Evolutionary conservation across 1,139 yeast genomes (phyloP), one percentile per base, ranked within the genome.

Genomic region (Zygosaccharomyces sapae): DNA sequence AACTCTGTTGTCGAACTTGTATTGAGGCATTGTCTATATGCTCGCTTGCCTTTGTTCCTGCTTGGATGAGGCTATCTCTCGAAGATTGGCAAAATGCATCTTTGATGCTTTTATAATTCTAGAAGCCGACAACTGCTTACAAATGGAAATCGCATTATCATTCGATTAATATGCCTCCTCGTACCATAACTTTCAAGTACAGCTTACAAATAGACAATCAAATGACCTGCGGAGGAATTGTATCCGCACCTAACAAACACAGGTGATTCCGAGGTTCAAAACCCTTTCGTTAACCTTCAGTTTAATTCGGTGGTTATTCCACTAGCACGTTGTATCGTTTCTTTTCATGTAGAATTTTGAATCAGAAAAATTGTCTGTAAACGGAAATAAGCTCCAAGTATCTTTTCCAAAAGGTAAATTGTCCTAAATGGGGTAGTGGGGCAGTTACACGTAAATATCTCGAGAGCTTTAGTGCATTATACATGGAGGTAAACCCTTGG

Each of bases 1-100:
- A 44, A 57, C 34, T 38, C 34, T 38, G 27, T 27, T 33, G n/a
- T 30, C 33, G 18, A 38, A 38, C 24, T 38, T 38, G 27, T 38
- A 38, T 9, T 30, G 41, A 19, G 22, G 22, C 34, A 35, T 12
- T 38, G 29, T 22, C 6, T 35, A 35, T 7, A 1, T 5, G 22
- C 5, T 20, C 5, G 22, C 5, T 20, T 20, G 22, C 5, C 22
- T 20, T 20, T 20, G 22, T 3, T 20, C 5, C 22, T 20, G 5
- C 22, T 4, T 20, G 22, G 22, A 4, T 4, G 22, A 20, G 22
- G 5, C 22, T 20, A 2, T 20, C 22, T 20, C 22, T 4, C 22
- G 22, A 20, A 4, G 22, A 20, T 20, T 20, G 22, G 22, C 22
- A 41, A 33, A 22, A 13, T 13, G 18, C 24, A 12, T 10, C 30